Evolutionary conservation across 2,329 filamentous ascomycete genomes (phyloP), one percentile per base, ranked within the genome.

Genomic region (Epichloe gansuensis): DNA sequence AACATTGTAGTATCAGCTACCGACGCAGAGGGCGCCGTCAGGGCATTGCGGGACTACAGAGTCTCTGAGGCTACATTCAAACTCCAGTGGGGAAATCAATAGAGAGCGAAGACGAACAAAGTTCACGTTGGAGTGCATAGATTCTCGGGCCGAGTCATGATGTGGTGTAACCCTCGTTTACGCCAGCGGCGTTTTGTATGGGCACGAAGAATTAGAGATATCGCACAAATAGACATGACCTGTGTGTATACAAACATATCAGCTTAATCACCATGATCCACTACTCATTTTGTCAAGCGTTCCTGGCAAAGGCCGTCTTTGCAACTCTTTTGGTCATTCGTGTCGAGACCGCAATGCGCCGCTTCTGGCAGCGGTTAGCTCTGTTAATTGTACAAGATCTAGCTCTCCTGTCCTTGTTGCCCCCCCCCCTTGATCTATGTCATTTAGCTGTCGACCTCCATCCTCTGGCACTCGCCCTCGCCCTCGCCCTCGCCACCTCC

Each of bases 1-100:
- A 73, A 77, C 11, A 97, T 98, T 57, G 70, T 97, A 59, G 82
- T 85, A 1, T 87, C 91, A 64, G 89, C 87, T 5, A 76, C 75
- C 60, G 80, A 76, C 47, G 78, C 85, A 1, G 82, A 87, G 44
- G 84, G 87, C 51, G 89, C 90, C 13, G 75, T 95, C 57, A 69
- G 73, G 55, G 77, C 76, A 44, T 71, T 98, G 66, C 76, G 71
- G 55, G 75, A 85, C 38, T 98, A 98, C 71, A 79, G 81, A 69
- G 78, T 84, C 45, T 85, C 86, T 0, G 75, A 82, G 58, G 85
- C 84, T 9, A 78, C 87, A 49, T 88, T 88, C 65, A 83, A 90
- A 61, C 70, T 97, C 67, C 75, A 89, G 54, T 98, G 93, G 93
- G 82, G 78, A 3, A 78, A 76, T 58, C 77, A 84, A 65, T 84